These are phyloP conservation scores for Puccinia polysora DNA, from an alignment of 1,284 basidiomycete genomes.

Conservation along the genomic window DNA sequence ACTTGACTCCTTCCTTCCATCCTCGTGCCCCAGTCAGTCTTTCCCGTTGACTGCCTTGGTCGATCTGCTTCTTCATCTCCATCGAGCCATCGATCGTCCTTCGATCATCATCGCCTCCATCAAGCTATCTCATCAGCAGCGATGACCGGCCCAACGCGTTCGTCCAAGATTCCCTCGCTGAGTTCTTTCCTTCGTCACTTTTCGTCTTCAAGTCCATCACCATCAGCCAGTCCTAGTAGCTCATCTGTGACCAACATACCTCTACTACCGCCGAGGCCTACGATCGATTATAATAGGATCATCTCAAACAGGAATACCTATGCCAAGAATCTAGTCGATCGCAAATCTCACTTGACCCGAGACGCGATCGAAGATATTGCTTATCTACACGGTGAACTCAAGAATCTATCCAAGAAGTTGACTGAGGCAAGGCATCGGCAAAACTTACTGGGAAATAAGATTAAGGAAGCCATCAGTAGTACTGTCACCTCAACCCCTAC, in stretches of 20 bases:
- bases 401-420: constrained; percentile 17
- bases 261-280: constrained; percentile 43
- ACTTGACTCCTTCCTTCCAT: no score
- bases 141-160: no score
- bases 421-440: constrained; percentile 44
- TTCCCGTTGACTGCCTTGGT: no score
- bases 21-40: no score
- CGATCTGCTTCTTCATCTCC: no score
- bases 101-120: no score
- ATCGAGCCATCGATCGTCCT: no score
- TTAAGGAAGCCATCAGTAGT: constrained; percentile 22
- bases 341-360: constrained; percentile 45
- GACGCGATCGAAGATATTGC: constrained; percentile 45
- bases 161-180: no score
- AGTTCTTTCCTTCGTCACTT: no score
- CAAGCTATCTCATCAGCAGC: no score
- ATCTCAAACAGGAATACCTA: constrained; percentile 22
- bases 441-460: constrained; percentile 42
- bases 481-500: background rate
- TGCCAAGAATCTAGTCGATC: constrained; percentile 46
- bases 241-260: constrained; percentile 1
- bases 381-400: constrained; percentile 43
- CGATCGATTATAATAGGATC: constrained; percentile 46
- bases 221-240: no score
- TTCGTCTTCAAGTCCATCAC: no score